phyloP scores from a whole-genome alignment of 2,329 filamentous ascomycete genomes.

The Cladorrhinum sp. region DNA sequence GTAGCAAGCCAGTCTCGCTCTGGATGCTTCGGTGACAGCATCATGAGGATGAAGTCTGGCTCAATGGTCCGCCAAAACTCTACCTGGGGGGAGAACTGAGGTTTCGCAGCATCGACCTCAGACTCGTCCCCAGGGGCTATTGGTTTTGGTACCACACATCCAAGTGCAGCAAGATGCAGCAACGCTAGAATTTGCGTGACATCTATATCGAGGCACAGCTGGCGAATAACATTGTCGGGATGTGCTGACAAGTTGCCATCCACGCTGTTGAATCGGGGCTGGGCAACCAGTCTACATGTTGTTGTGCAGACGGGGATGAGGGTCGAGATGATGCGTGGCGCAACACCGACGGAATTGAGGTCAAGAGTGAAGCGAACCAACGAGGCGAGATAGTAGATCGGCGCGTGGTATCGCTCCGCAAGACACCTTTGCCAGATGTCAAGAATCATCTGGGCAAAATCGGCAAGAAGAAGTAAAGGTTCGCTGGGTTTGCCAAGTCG shows the following conservation, averaged over 20 bases:
- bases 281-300: slow-evolving; percentile 58
- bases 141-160: slow-evolving; percentile 46
- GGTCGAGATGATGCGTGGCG: slow-evolving; percentile 56
- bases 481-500: slow-evolving; percentile 48
- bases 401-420: slow-evolving; percentile 59
- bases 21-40: slow-evolving; percentile 66
- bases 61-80: slow-evolving; percentile 68
- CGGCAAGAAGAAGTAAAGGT: slow-evolving; percentile 56
- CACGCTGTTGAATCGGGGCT: slow-evolving; percentile 51
- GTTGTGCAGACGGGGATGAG: slow-evolving; percentile 55
- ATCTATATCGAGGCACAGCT: slow-evolving; percentile 55
- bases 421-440: slow-evolving; percentile 67
- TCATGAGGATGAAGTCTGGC: slow-evolving; percentile 62
- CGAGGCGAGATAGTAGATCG: slow-evolving; percentile 63
- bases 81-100: slow-evolving; percentile 31
- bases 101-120: slow-evolving; percentile 13
- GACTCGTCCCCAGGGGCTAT: slow-evolving; percentile 22
- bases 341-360: slow-evolving; percentile 57
- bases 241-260: slow-evolving; percentile 47
- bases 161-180: slow-evolving; percentile 61
- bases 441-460: slow-evolving; percentile 63
- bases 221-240: slow-evolving; percentile 41
- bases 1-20: slow-evolving; percentile 61
- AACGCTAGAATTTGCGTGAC: slow-evolving; percentile 62
- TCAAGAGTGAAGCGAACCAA: slow-evolving; percentile 63